phyloP scores from a whole-genome alignment of 2,329 filamentous ascomycete genomes.

The Aspergillus pseudotamarii region DNA sequence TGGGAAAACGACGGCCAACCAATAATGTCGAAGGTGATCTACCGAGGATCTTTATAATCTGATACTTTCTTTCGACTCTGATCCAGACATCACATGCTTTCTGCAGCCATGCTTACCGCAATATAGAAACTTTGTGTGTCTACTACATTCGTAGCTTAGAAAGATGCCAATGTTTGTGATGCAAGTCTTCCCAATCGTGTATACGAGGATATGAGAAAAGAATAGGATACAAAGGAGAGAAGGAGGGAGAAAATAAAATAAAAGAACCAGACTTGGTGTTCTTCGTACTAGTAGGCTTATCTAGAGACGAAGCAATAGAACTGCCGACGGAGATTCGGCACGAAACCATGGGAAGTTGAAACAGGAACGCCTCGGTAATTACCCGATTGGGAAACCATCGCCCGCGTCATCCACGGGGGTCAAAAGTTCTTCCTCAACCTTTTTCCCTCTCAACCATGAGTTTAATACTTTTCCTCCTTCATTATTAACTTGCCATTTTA shows the following conservation, averaged over 20 bases:
- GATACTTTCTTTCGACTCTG: background rate
- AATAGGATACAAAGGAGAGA: background rate
- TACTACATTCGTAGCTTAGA: background rate
- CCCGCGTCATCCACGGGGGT: background rate
- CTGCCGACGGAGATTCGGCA: slow-evolving; percentile 1
- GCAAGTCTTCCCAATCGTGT: background rate
- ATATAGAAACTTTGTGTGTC: background rate
- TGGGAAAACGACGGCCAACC: background rate
- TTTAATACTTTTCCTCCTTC: background rate
- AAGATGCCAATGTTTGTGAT: background rate
- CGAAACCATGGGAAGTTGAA: slow-evolving; percentile 1
- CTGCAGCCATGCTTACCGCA: background rate
- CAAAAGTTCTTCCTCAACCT: background rate
- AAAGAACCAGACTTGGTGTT: background rate
- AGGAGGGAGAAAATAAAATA: background rate
- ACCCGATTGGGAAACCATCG: slow-evolving; percentile 15
- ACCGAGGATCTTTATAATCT: background rate
- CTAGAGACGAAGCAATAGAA: background rate
- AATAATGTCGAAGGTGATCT: background rate
- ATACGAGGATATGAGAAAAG: background rate
- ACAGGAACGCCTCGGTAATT: slow-evolving; percentile 19
- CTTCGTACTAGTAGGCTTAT: background rate
- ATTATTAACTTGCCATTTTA: background rate
- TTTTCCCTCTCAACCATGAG: background rate
- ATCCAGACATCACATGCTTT: background rate